Conservation (phyloP, 2,329 filamentous ascomycete genomes). For the Apiospora marii region DNA sequence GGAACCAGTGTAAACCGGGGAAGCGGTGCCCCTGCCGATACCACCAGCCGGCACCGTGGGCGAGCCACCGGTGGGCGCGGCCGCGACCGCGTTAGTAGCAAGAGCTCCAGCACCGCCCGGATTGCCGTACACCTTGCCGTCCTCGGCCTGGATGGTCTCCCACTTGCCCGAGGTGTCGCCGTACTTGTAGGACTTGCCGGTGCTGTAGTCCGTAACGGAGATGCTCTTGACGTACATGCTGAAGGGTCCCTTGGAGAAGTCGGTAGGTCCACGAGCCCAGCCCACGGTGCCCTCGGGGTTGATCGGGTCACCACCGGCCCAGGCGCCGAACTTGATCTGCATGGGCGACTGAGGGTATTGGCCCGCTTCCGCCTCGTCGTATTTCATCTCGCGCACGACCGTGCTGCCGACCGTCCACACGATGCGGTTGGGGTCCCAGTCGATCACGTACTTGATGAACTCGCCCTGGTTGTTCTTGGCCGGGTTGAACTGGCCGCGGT, state of each 20-base stretch:
- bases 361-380: conserved; percentile 69
- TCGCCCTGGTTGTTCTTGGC: conserved; percentile 72
- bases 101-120: conserved; percentile 61
- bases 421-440: conserved; percentile 88
- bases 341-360: conserved; percentile 97
- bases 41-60: conserved; percentile 76
- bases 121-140: conserved; percentile 77
- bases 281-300: conserved; percentile 84
- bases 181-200: conserved; percentile 85
- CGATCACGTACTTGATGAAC: conserved; percentile 88
- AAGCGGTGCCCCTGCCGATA: conserved; percentile 64
- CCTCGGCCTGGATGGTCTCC: conserved; percentile 83
- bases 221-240: conserved; percentile 83
- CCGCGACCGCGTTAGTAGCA: conserved; percentile 65
- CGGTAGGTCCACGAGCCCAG: conserved; percentile 87
- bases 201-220: conserved; percentile 89
- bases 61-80: conserved; percentile 67
- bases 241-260: conserved; percentile 86
- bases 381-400: conserved; percentile 78
- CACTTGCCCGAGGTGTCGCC: conserved; percentile 79
- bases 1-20: conserved; percentile 50
- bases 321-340: conserved; percentile 90
- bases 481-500: conserved; percentile 84
- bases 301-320: conserved; percentile 86
- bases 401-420: conserved; percentile 85